Base-by-base conservation (phyloP, 139 green algal species). In the Asterochloris sp. region DNA sequence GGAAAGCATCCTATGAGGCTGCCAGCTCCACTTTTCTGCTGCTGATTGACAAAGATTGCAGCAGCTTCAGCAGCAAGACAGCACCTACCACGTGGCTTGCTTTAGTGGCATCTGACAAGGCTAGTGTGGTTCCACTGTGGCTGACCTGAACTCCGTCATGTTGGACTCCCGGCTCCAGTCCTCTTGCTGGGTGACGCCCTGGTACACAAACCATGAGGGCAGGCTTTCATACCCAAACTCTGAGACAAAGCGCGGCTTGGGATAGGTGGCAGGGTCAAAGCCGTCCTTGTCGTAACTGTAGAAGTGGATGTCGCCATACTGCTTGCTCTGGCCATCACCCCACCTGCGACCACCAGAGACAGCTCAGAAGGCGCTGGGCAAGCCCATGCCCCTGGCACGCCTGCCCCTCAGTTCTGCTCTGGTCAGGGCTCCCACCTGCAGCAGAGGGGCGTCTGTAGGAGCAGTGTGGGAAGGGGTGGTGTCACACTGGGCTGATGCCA, bases 301-400 rank as follows among this genome's bases (percentile, higher is more conserved):
- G 67, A 86, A 95, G 82, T 97, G 94, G 10, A 94, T 75, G 75
- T 97, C 94, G 8, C 93, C 94, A 29, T 86, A 89, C 0, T n/a
- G 21, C 1, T 80, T 61, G 68, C 87, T 61, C 0, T 62, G 69
- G 0, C 88, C 83, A 62, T 90, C 74, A 28, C 84, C 86, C 89
- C 89, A 92, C 74, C 87, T 90, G 85, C 82, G 66, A 27, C 62
- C 0, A 27, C 64, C 0, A 64, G 29, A 19, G 10, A 29, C 24
- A 61, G 13, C n/a, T 76, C 69, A 76, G 69, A 54, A 63, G 74
- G 11, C 74, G 16, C 73, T 4, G 26, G 15, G 16, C 64, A 29
- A 28, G 16, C 23, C 17, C 13, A 76, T 76, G 11, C 74, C 11
- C 26, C 12, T 26, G 29, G n/a, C n/a, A n/a, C n/a, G n/a, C n/a